phyloP scores from a whole-genome alignment of 495 filamentous ascomycete species.

The Penicillium soppii region DNA sequence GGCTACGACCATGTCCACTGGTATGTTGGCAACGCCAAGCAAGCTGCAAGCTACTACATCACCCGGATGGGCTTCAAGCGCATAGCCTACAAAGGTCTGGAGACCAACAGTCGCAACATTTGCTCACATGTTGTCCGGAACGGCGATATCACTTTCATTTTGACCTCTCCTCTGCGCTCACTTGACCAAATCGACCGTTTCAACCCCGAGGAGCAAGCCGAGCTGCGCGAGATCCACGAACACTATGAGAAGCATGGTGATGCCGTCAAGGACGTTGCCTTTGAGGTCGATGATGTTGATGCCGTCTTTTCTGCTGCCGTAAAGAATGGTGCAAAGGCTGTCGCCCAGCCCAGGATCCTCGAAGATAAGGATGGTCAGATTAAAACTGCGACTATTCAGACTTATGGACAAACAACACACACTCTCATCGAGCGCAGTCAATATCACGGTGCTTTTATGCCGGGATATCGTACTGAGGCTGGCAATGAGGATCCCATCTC shows the following conservation, averaged over 20 bases:
- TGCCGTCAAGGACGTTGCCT: conserved; percentile 87
- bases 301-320: conserved; percentile 72
- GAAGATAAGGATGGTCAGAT: conserved; percentile 54
- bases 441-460: conserved; percentile 76
- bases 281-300: conserved; percentile 82
- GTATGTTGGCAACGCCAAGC: conserved; percentile 96
- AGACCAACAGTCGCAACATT: conserved; percentile 73
- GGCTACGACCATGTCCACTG: conserved; percentile 89
- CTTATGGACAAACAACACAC: conserved; percentile 91
- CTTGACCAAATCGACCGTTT: conserved; percentile 45
- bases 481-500: conserved; percentile 48
- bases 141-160: conserved; percentile 74
- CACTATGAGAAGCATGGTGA: conserved; percentile 84
- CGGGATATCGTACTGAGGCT: conserved; percentile 63
- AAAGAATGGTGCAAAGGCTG: conserved; percentile 61
- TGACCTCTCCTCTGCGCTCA: conserved; percentile 76
- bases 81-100: conserved; percentile 80
- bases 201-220: conserved; percentile 52
- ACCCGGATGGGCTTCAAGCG: conserved; percentile 78
- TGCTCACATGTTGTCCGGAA: conserved; percentile 82
- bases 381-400: conserved; percentile 70
- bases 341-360: conserved; percentile 54
- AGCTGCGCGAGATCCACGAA: conserved; percentile 66
- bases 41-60: conserved; percentile 83
- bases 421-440: conserved; percentile 68